These are phyloP conservation scores for Candida stauntonica DNA, from an alignment of 805 yeast species.

Conservation along the genomic window DNA sequence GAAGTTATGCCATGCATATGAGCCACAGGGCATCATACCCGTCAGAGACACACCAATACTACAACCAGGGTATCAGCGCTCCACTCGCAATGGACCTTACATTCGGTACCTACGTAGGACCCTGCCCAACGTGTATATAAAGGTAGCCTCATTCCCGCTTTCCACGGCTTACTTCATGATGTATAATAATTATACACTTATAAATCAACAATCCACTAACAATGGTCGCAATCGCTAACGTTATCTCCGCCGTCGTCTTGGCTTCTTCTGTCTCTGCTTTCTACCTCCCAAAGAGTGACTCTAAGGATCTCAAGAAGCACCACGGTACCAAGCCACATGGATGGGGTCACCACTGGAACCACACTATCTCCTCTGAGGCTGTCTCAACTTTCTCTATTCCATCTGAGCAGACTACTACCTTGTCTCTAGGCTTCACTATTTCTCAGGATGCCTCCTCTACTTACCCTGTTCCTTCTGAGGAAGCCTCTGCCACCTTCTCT, in stretches of 20 bases:
- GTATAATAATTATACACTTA: too few species aligned
- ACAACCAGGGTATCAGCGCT: too few species aligned
- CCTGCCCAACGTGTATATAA: too few species aligned
- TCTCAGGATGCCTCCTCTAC: background rate
- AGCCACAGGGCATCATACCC: background rate
- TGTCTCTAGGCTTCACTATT: background rate
- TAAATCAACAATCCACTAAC: too few species aligned
- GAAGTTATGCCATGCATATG: background rate
- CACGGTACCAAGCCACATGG: too few species aligned
- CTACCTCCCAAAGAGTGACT: conserved; percentile 1
- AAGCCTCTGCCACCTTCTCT: background rate
- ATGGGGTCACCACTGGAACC: background rate
- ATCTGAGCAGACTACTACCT: background rate
- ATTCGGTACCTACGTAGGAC: too few species aligned
- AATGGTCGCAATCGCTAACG: conserved; percentile 6
- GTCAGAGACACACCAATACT: background rate
- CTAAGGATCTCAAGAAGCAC: background rate
- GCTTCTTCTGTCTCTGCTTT: background rate
- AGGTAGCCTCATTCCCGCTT: too few species aligned
- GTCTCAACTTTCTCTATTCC: background rate
- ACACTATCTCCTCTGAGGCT: background rate
- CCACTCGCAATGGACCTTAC: too few species aligned
- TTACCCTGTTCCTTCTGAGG: too few species aligned
- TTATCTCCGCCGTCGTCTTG: background rate
- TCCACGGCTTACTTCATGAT: too few species aligned